A percentile compares a stretch with the other conserved stretches of the same genome.
Evolutionary conservation across 1,139 yeast species (phyloP).

Genomic region (Trichomonascaceae sp.): DNA sequence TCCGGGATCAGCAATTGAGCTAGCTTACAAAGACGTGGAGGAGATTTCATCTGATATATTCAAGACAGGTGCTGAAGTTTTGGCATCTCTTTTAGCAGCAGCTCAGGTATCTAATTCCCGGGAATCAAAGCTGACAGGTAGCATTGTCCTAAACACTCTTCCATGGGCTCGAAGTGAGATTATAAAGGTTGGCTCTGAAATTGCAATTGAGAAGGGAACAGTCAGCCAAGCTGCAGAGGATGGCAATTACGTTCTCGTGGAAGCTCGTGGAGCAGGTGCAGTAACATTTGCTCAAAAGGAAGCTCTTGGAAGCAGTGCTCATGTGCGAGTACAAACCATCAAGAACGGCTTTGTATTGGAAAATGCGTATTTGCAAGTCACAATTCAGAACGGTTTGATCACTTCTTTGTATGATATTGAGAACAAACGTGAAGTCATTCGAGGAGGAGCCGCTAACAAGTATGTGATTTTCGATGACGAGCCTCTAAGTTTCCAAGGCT

Average conservation of each 20-base stretch:
- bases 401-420: conserved; percentile 56
- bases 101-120: conserved; percentile 8
- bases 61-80: conserved; percentile 46
- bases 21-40: conserved; percentile 89
- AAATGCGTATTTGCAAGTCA: conserved; percentile 56
- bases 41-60: conserved; percentile 63
- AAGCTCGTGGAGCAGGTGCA: conserved; percentile 17
- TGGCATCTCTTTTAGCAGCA: conserved; percentile 42
- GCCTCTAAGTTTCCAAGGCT: conserved; percentile 87
- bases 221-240: conserved; percentile 9
- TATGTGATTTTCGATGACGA: conserved; percentile 79
- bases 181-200: conserved; percentile 33
- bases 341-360: conserved; percentile 44
- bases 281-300: conserved; percentile 10
- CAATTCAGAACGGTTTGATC: conserved; percentile 43
- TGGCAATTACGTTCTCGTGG: conserved; percentile 15
- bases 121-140: background rate
- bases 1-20: conserved; percentile 95
- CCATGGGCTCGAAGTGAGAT: conserved; percentile 66
- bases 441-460: conserved; percentile 64
- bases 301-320: conserved; percentile 9
- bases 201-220: conserved; percentile 5
- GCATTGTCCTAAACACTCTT: conserved; percentile 46
- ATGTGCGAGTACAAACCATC: conserved; percentile 31
- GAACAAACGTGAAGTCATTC: conserved; percentile 61